Percentiles rank a stretch among this genome's conserved stretches.
Evolutionary conservation across 163 green algal species (phyloP).

Genomic region (Volvox carteri): DNA sequence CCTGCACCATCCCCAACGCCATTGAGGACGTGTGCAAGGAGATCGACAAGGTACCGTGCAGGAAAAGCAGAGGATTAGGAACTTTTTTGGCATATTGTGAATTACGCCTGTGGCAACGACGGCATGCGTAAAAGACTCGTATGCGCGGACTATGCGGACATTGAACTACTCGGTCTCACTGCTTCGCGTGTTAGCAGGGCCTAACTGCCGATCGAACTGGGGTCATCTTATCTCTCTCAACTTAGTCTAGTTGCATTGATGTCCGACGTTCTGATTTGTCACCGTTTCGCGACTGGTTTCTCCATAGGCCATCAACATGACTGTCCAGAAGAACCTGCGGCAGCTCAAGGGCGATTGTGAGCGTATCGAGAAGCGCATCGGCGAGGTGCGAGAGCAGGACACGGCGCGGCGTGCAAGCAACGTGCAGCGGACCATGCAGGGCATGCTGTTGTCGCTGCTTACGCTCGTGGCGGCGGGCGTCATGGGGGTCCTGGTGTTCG

Average conservation of each 20-base stretch:
- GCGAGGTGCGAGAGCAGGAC: conserved; percentile 49
- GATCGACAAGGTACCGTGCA: conserved; percentile 81
- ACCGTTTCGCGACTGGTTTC: neutral
- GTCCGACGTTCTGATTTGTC: too few relatives aligned
- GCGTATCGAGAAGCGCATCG: conserved; percentile 56
- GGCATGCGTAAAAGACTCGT: too few relatives aligned
- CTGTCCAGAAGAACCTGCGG: conserved; percentile 81
- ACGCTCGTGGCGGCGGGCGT: conserved; percentile 14
- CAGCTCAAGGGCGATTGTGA: conserved; percentile 75
- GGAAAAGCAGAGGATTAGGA: too few relatives aligned
- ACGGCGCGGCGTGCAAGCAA: conserved; percentile 14
- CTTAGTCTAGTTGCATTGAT: too few relatives aligned
- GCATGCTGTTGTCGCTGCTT: conserved; percentile 45
- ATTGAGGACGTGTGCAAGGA: conserved; percentile 81
- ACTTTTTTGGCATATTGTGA: too few relatives aligned
- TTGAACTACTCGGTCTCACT: too few relatives aligned
- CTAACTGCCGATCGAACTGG: too few relatives aligned
- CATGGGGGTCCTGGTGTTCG: conserved; percentile 21
- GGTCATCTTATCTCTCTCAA: too few relatives aligned
- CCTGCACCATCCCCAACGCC: conserved; percentile 78
- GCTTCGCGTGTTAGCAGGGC: too few relatives aligned
- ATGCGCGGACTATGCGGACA: too few relatives aligned
- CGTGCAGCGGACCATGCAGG: conserved; percentile 50
- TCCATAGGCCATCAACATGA: conserved; percentile 75
- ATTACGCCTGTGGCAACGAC: too few relatives aligned